A percentile compares a stretch with the other conserved stretches of the same genome.
phyloP scores from a whole-genome alignment of 2,329 filamentous ascomycete genomes.

The Colletotrichum echinochloae region DNA sequence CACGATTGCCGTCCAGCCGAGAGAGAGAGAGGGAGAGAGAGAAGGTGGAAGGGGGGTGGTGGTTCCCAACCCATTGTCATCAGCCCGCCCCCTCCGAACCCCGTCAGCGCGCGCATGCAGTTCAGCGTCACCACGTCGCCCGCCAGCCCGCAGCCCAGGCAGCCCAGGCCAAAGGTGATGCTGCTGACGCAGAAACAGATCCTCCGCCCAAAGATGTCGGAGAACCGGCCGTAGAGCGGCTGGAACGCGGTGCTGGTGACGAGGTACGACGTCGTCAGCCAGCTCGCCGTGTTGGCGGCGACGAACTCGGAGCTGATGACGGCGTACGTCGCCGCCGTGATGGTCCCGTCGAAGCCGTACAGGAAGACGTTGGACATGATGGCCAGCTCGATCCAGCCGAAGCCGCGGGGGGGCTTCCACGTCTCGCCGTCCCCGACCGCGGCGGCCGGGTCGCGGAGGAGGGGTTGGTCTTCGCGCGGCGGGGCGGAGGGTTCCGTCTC shows the following conservation, averaged over 20 bases:
- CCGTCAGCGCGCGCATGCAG: slow-evolving; percentile 74
- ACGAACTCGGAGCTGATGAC: slow-evolving; percentile 81
- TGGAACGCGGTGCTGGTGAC: slow-evolving; percentile 79
- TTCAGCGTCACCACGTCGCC: slow-evolving; percentile 70
- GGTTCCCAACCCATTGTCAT: slow-evolving; percentile 75
- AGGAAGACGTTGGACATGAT: slow-evolving; percentile 76
- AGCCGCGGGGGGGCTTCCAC: slow-evolving; percentile 65
- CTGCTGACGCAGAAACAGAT: slow-evolving; percentile 74
- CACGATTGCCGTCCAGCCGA: background rate
- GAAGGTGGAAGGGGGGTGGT: too few relatives aligned
- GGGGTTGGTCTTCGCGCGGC: slow-evolving; percentile 43
- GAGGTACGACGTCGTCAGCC: slow-evolving; percentile 80
- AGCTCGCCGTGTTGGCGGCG: slow-evolving; percentile 78
- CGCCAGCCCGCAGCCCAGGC: slow-evolving; percentile 73
- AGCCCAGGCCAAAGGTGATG: slow-evolving; percentile 70
- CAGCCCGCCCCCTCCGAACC: slow-evolving; percentile 75
- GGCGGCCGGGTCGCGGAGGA: slow-evolving; percentile 42
- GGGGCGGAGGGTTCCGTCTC: background rate
- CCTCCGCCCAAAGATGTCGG: slow-evolving; percentile 75
- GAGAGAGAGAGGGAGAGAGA: background rate
- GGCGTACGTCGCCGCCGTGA: slow-evolving; percentile 80
- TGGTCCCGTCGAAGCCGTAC: slow-evolving; percentile 76
- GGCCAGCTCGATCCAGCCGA: slow-evolving; percentile 69
- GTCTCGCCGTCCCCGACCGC: slow-evolving; percentile 30
- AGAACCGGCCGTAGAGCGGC: slow-evolving; percentile 77